A percentile compares a stretch with the other conserved stretches of the same genome.
These are phyloP conservation scores for Thalassiosira mediterranea DNA, from an alignment of 352 stramenopile genomes.

Conservation along the genomic window DNA sequence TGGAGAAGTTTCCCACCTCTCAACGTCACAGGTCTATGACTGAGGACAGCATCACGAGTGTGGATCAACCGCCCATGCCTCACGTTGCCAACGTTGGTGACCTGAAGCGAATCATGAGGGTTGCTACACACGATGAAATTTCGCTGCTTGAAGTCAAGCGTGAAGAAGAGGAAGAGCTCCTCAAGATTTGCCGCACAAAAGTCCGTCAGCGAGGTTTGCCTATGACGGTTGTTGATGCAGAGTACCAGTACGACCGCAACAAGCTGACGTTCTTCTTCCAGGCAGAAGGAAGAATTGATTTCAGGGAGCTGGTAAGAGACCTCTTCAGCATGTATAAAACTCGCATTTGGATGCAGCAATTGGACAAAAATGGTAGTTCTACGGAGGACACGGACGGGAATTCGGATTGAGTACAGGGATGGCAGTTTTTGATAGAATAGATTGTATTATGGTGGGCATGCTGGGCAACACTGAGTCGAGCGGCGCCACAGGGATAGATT, in stretches of 20 bases:
- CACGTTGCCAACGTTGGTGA: conserved; percentile 38
- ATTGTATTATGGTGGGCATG: no score
- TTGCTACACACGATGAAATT: conserved; percentile 91
- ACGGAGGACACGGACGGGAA: no score
- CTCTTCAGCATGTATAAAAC: conserved; percentile 99
- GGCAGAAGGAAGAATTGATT: conserved; percentile 96
- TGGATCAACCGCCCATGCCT: conserved; percentile 5
- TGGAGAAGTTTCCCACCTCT: conserved; percentile 84
- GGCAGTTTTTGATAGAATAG: no score
- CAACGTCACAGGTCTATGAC: conserved; percentile 25
- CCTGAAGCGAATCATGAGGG: conserved; percentile 91
- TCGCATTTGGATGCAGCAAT: conserved; percentile 97
- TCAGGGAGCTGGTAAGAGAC: conserved; percentile 96
- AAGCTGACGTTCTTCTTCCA: conserved; percentile 99
- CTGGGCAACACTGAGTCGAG: no score
- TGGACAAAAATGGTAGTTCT: conserved; percentile 83
- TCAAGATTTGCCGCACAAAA: conserved; percentile 96
- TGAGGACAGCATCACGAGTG: conserved; percentile 24
- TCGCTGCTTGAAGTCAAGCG: conserved; percentile 90
- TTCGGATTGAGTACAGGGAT: no score
- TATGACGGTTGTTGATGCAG: conserved; percentile 97
- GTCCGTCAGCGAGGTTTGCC: conserved; percentile 91
- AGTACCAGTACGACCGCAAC: conserved; percentile 98
- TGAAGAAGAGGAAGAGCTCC: conserved; percentile 94
- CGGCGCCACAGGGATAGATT: no score